These are phyloP conservation scores for Avena insularis DNA, from an alignment of 176 grass and related monocot species.

Conservation along the genomic window DNA sequence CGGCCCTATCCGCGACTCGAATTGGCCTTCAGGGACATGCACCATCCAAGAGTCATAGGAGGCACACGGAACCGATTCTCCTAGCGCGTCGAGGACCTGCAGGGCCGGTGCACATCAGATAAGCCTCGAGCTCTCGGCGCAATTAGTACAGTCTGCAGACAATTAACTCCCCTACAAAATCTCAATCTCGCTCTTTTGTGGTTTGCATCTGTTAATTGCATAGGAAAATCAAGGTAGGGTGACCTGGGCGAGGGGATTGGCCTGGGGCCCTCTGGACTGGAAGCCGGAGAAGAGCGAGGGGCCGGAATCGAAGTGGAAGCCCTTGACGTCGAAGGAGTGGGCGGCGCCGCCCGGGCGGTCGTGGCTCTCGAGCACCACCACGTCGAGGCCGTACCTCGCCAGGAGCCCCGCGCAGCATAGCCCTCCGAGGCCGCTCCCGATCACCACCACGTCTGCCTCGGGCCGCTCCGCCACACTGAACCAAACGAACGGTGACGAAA, in stretches of 20 bases:
- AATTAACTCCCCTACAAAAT: background rate
- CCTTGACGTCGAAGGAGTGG: constrained; percentile 96
- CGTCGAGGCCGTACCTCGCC: constrained; percentile 87
- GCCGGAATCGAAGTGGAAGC: constrained; percentile 92
- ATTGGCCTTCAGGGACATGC: constrained; percentile 91
- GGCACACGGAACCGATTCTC: constrained; percentile 68
- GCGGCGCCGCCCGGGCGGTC: constrained; percentile 86
- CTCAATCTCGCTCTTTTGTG: background rate
- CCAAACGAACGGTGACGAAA: background rate
- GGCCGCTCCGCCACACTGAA: constrained; percentile 56
- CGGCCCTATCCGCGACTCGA: constrained; percentile 81
- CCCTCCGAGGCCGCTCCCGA: constrained; percentile 86
- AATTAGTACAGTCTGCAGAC: background rate
- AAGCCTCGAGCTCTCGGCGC: background rate
- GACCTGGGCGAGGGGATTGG: constrained; percentile 93
- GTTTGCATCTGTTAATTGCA: background rate
- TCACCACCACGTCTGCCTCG: constrained; percentile 88
- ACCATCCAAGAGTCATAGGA: constrained; percentile 99
- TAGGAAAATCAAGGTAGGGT: background rate
- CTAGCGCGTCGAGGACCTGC: constrained; percentile 94
- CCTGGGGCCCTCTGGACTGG: constrained; percentile 84
- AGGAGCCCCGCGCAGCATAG: constrained; percentile 87
- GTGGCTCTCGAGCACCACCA: constrained; percentile 91
- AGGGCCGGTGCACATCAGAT: constrained; percentile 21
- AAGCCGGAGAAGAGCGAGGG: constrained; percentile 95